Base-by-base conservation (phyloP, 306 rosid genomes). In the Arachis stenosperma region DNA sequence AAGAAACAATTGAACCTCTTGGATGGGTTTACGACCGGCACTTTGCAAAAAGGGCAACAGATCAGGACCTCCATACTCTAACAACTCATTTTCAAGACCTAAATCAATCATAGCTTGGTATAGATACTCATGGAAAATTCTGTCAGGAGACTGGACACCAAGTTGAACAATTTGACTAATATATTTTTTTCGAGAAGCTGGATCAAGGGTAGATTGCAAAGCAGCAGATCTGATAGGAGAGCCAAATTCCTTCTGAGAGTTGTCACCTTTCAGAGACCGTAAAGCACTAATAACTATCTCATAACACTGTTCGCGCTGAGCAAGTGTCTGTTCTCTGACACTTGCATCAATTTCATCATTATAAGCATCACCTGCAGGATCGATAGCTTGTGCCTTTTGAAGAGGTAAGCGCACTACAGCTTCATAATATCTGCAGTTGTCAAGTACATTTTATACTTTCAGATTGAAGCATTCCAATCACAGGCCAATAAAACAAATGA, bases 31-130 rank as follows among this genome's bases (percentile, higher is more conserved):
- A 69, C 86, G 86, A 42, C 96, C 97, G 68, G 96, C 95, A 82
- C 79, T 88, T 83, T 94, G 93, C 71, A 94, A 82, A 78, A 94
- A 94, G 22, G 96, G 86, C 64, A 91, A 87, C 86, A 94, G 84
- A 85, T 94, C 98, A 62, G 97, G 94, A 70, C 99, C 99, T 65
- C 99, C 99, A 62, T 85, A 90, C 80, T 94, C 99, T 70, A 94
- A 76, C 82, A 94, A 86, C 78, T 88, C 97, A 81, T 87, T 83
- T 78, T 94, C 99, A 75, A 94, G 96, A 66, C 97, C 99, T 74
- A 91, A 83, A 70, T 91, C 96, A 76, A 94, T 91, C 99, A 94
- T 91, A 61, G 98, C 90, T 71, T 84, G 87, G 80, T 94, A 94
- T 67, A 94, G 86, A 84, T 89, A 87, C 83, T 90, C 89, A 1